Evolutionary conservation across 306 rosid species (phyloP), one percentile per base, ranked within the genome.

Genomic region (Fagus crenata): DNA sequence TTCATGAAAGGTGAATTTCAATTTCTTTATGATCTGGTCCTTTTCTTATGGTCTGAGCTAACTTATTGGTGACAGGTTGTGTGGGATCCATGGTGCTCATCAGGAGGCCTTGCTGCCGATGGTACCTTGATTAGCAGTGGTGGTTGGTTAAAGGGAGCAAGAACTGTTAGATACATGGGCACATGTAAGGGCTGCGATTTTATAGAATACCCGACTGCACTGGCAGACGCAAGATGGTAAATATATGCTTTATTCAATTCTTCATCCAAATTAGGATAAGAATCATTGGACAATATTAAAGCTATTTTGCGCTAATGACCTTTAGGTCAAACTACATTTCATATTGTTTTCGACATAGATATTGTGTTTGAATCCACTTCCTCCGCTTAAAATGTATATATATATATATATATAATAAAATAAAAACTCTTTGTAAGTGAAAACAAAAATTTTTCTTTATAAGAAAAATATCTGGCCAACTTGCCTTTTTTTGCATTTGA

Each of bases 21-120:
- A 2, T 46, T 46, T 9, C 0, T 12, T 9, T 61, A 58, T 63
- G 39, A 9, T 15, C n/a, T 36, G n/a, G 28, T 58, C 41, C 36
- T 8, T 68, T 39, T 2, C 3, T 12, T 83, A 4, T 58, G 49
- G 53, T 53, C 41, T 58, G 36, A 70, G 28, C 13, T 49, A 3
- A 18, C 35, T 17, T 6, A 32, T 32, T 43, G 37, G 53, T 56
- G 71, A 58, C 75, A 93, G 98, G 67, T 89, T 33, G n/a, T 1
- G 4, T 22, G 32, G 32, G 99, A 96, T 54, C 91, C 92, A 67
- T 96, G 99, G 99, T 96, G 99, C 80, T 96, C 99, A 33, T 86
- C 93, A 0, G 99, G 99, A 80, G 98, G 96, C 18, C 88, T 96
- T 14, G 65, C 85, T 28, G 76, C 75, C 1, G 90, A 96, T 5